phyloP scores from a whole-genome alignment of 2,329 filamentous ascomycete genomes.

The Neopestalotiopsis sp. region DNA sequence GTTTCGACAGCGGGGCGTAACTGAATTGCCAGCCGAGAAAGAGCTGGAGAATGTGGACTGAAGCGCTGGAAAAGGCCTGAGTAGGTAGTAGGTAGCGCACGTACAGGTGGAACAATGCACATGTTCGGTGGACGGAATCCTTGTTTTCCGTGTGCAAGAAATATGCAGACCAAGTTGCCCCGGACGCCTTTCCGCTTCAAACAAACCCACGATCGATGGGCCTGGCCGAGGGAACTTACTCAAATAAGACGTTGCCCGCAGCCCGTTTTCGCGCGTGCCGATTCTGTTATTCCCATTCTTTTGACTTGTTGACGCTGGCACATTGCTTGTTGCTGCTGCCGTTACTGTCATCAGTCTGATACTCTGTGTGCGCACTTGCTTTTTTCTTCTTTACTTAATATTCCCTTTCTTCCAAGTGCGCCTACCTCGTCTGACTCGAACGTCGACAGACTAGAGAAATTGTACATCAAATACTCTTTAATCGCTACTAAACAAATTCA shows the following conservation, averaged over 20 bases:
- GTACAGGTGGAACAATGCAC: background rate
- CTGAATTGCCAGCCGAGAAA: background rate
- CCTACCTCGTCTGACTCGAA: too few relatives aligned
- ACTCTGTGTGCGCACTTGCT: too few relatives aligned
- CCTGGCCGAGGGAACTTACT: background rate
- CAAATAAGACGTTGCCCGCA: background rate
- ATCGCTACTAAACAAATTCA: too few relatives aligned
- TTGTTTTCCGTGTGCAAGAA: constrained; percentile 7
- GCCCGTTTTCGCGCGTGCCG: background rate
- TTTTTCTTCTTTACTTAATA: too few relatives aligned
- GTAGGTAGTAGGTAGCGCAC: background rate
- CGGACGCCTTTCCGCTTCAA: background rate
- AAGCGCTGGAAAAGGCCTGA: background rate
- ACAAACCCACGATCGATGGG: background rate
- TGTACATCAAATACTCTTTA: too few relatives aligned
- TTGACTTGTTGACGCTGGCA: background rate
- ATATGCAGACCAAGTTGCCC: constrained; percentile 8
- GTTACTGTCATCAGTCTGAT: background rate
- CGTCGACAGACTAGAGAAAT: too few relatives aligned
- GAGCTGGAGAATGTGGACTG: background rate
- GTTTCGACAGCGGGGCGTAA: too few relatives aligned
- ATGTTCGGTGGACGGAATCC: constrained; percentile 10
- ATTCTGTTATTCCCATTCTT: background rate
- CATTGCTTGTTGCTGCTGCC: background rate
- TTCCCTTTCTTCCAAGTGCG: too few relatives aligned